Conservation (phyloP, 257 asterid species). For the Euphrasia confusa region DNA sequence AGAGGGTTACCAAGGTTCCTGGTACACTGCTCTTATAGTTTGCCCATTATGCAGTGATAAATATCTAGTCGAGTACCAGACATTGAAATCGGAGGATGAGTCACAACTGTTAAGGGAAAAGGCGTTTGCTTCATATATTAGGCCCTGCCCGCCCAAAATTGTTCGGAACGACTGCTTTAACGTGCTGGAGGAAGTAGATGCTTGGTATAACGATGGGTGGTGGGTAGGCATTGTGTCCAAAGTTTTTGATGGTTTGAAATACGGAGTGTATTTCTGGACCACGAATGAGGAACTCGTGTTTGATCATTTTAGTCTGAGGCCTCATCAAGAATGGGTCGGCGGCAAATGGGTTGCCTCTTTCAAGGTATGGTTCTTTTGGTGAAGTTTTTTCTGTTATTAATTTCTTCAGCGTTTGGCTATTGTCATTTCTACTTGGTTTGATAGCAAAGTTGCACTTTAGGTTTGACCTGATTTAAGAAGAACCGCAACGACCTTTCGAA, state of each 20-base stretch:
- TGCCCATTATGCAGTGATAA: slow-evolving; percentile 25
- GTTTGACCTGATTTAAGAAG: not conserved
- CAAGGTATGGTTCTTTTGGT: slow-evolving; percentile 31
- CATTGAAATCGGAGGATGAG: slow-evolving; percentile 46
- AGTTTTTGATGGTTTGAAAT: slow-evolving; percentile 40
- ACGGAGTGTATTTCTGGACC: slow-evolving; percentile 47
- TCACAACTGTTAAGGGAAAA: slow-evolving; percentile 38
- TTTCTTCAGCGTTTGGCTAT: not conserved
- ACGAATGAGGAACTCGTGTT: slow-evolving; percentile 48
- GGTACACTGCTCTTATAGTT: slow-evolving; percentile 48
- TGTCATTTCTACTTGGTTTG: not conserved
- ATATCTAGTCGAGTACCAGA: slow-evolving; percentile 55
- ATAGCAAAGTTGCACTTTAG: not conserved
- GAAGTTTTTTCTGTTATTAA: not conserved
- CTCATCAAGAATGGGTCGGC: slow-evolving; percentile 65
- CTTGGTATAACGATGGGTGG: slow-evolving; percentile 76
- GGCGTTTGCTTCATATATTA: slow-evolving; percentile 35
- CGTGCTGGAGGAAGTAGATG: slow-evolving; percentile 60
- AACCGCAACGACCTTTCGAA: not conserved
- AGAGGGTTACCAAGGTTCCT: slow-evolving; percentile 64
- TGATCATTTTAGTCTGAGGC: slow-evolving; percentile 41
- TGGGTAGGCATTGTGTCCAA: slow-evolving; percentile 60
- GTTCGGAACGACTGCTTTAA: slow-evolving; percentile 29
- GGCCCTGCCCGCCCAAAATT: slow-evolving; percentile 54
- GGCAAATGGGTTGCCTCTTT: slow-evolving; percentile 48